Evolutionary conservation across 169 alveolate genomes (phyloP).

Genomic region (Sarcocystis neurona): DNA sequence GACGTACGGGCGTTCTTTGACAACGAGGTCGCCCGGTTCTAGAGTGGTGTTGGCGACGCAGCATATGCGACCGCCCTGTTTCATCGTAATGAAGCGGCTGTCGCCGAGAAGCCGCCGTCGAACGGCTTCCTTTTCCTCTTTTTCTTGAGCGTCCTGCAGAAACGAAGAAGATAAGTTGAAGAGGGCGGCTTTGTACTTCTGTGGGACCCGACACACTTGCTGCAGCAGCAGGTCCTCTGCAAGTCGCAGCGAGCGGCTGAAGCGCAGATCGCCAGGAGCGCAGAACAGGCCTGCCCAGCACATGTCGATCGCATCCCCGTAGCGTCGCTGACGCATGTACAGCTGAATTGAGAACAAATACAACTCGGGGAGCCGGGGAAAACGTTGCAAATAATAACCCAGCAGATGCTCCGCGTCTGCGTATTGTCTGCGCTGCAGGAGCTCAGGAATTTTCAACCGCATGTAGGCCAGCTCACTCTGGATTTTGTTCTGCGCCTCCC

Average conservation of each 20-base stretch:
- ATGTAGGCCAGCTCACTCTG: not conserved
- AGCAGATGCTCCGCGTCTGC: constrained; percentile 15
- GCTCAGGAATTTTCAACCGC: not conserved
- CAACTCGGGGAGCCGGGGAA: constrained; percentile 1
- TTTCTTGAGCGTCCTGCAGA: not conserved
- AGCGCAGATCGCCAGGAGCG: not conserved
- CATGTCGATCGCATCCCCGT: not conserved
- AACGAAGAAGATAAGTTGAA: not conserved
- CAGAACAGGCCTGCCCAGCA: constrained; percentile 28
- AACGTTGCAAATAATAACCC: not conserved
- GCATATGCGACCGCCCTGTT: constrained; percentile 10
- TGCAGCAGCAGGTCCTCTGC: constrained; percentile 13
- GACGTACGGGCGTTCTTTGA: constrained; percentile 53
- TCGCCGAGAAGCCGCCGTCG: no score
- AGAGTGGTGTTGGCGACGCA: constrained; percentile 44
- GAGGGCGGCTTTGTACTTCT: constrained; percentile 3
- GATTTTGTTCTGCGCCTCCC: not conserved
- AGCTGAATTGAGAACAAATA: not conserved
- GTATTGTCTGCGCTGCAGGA: not conserved
- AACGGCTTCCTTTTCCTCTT: not conserved
- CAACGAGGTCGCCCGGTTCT: constrained; percentile 53
- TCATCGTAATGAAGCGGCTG: constrained; percentile 32
- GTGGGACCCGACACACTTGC: constrained; percentile 4
- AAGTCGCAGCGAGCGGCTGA: not conserved
- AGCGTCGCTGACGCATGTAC: not conserved